Evolutionary conservation across 2,329 filamentous ascomycete species (phyloP), one percentile per base, ranked within the genome.

Genomic region (Phialophora verrucosa): DNA sequence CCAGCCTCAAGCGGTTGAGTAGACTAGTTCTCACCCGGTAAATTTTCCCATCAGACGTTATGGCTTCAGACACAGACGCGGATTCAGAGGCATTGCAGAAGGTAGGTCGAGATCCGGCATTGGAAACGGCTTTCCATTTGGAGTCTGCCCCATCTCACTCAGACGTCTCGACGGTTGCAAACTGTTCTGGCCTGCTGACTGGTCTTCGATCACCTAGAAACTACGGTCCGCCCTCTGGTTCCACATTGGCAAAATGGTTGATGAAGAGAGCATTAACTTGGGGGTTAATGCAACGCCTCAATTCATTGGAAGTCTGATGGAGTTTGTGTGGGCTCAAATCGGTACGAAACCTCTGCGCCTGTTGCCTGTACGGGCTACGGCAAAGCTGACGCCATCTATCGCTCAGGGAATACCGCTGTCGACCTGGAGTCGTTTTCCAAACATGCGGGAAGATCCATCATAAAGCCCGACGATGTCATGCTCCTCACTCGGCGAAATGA

Each of bases 201-300:
- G 7, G 7, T 12, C 25, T 12, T 12, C 14, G 12, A 12, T 17
- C n/a, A 35, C 14, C 44, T 95, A 73, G 96, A 96, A 82, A 66
- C 63, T 70, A 6, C 63, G 68, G 14, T 88, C 91, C 42, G 90
- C 91, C 14, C 86, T 96, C 27, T 96, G 92, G 92, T 90, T 90
- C 74, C 87, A 89, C 27, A 87, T 96, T 66, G 91, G 92, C 71
- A 91, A 92, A 76, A 94, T 96, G 67, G 91, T 97, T 70, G 94
- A 98, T 76, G 89, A 94, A 71, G 90, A 96, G 76, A 90, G 88
- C 20, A 81, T 92, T 32, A 83, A 85, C 64, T 83, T 89, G 31
- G 88, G 91, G 75, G 85, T 92, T 70, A 97, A 96, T 78, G 92
- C 93, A 6, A 97, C 94, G 29, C 92, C 92, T 1, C 92, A 96